Base-by-base conservation (phyloP, 176 grass and related monocot genomes). In the Oryza brachyantha region DNA sequence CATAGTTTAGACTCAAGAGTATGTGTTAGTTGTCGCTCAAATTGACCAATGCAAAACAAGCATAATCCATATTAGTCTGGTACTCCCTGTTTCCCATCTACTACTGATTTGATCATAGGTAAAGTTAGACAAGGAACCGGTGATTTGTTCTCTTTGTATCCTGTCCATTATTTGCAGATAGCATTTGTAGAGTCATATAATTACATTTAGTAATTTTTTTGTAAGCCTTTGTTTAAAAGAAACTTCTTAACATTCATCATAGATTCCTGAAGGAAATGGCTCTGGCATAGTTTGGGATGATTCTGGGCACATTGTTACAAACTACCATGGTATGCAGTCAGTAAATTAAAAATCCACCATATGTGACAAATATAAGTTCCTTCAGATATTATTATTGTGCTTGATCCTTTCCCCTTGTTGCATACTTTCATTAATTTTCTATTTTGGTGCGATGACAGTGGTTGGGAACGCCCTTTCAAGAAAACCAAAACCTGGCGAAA, bases 241-340 rank as follows among this genome's bases (percentile, higher is more conserved):
- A 80, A 73, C 37, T 84, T 76, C 58, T 83, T 76, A 65, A 65
- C 7, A 29, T 77, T 52, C 46, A 84, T 78, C 84, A 61, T 86
- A 98, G 96, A 82, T 93, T 60, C 96, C 96, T 43, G 92, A 98
- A 95, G 96, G 96, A 88, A 98, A 98, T 87, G 96, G 96, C 72
- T 95, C 92, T 83, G 96, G 96, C 81, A 71, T 98, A 85, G 84
- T 99, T 85, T 99, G 92, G 96, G 92, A 99, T 83, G 84, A 91
- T 70, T 85, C 61, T 72, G 96, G 92, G 72, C 85, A 95, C 78
- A 89, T 98, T 61, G 90, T 98, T 79, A 98, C 96, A 87, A 98
- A 98, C 80, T 98, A 94, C 75, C 96, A 98, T 89, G 96, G 96
- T 98, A 91, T 87, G 63, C 37, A 54, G 35, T 81, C 13, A 72